Conservation (phyloP, 257 asterid genomes). For the Mentha longifolia region DNA sequence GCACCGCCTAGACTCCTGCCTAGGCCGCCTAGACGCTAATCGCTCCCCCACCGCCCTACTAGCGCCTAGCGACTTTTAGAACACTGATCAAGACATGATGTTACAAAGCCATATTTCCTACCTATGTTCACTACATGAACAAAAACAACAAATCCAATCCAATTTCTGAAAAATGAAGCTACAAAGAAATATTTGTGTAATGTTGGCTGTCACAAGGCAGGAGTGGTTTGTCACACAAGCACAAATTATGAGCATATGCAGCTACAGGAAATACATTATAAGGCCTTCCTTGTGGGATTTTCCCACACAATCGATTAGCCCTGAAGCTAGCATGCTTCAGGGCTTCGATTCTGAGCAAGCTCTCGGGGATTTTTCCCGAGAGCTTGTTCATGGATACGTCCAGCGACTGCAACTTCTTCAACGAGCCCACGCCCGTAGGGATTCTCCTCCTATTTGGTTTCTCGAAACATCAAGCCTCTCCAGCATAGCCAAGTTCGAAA, state of each 20-base stretch:
- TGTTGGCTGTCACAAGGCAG: slow-evolving; percentile 57
- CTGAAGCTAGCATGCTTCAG: slow-evolving; percentile 70
- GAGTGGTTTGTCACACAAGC: slow-evolving; percentile 84
- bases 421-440: slow-evolving; percentile 56
- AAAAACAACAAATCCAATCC: background rate
- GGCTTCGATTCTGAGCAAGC: slow-evolving; percentile 55
- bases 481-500: slow-evolving; percentile 57
- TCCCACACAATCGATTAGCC: slow-evolving; percentile 74
- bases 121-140: background rate
- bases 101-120: too few species aligned
- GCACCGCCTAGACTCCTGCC: too few species aligned
- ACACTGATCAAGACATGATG: too few species aligned
- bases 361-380: slow-evolving; percentile 60
- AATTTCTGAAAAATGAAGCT: background rate
- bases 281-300: slow-evolving; percentile 81
- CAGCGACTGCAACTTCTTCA: slow-evolving; percentile 68
- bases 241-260: slow-evolving; percentile 74
- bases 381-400: slow-evolving; percentile 64
- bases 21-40: too few species aligned
- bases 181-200: background rate
- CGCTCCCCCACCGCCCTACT: too few species aligned
- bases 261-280: slow-evolving; percentile 60
- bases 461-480: slow-evolving; percentile 67
- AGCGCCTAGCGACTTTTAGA: too few species aligned
- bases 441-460: slow-evolving; percentile 64